Percentiles rank a stretch among this genome's conserved stretches.
Evolutionary conservation across 2,329 filamentous ascomycete species (phyloP).

Genomic region (Talaromyces funiculosus): DNA sequence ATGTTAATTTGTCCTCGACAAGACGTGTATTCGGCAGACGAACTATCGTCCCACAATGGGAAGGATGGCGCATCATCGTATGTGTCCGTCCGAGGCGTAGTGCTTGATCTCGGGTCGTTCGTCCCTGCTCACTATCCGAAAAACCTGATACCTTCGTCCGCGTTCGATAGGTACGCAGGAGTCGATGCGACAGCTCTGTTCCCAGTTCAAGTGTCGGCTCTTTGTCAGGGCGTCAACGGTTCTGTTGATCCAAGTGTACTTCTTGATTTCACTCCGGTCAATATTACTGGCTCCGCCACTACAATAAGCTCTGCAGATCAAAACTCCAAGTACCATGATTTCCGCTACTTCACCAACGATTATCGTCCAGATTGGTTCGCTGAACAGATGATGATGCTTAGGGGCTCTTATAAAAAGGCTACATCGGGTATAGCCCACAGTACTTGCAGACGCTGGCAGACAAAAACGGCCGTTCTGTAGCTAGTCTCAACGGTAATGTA

Average conservation of each 20-base stretch:
- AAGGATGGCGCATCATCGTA: slow-evolving; percentile 61
- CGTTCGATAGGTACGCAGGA: slow-evolving; percentile 75
- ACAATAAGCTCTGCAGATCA: slow-evolving; percentile 62
- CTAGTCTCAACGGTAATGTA: slow-evolving; percentile 69
- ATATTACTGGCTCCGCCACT: slow-evolving; percentile 62
- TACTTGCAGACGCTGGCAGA: slow-evolving; percentile 67
- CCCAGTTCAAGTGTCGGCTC: slow-evolving; percentile 85
- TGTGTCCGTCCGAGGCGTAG: slow-evolving; percentile 77
- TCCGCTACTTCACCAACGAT: slow-evolving; percentile 77
- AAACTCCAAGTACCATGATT: slow-evolving; percentile 85
- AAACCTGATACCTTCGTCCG: slow-evolving; percentile 53
- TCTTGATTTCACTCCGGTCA: slow-evolving; percentile 74
- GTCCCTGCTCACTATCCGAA: slow-evolving; percentile 72
- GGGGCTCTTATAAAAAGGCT: slow-evolving; percentile 78
- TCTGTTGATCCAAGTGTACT: slow-evolving; percentile 65
- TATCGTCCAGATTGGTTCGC: slow-evolving; percentile 85
- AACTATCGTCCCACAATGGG: slow-evolving; percentile 70
- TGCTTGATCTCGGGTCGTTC: slow-evolving; percentile 75
- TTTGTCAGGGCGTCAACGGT: slow-evolving; percentile 74
- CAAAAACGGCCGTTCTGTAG: slow-evolving; percentile 60
- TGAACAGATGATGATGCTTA: slow-evolving; percentile 76
- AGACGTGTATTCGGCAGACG: slow-evolving; percentile 72
- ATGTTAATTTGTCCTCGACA: slow-evolving; percentile 85
- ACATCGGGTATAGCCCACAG: slow-evolving; percentile 72
- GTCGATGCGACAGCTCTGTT: slow-evolving; percentile 83